Evolutionary conservation across 495 filamentous ascomycete species (phyloP), one percentile per base, ranked within the genome.

Genomic region (Rostrohypoxylon terebratum): DNA sequence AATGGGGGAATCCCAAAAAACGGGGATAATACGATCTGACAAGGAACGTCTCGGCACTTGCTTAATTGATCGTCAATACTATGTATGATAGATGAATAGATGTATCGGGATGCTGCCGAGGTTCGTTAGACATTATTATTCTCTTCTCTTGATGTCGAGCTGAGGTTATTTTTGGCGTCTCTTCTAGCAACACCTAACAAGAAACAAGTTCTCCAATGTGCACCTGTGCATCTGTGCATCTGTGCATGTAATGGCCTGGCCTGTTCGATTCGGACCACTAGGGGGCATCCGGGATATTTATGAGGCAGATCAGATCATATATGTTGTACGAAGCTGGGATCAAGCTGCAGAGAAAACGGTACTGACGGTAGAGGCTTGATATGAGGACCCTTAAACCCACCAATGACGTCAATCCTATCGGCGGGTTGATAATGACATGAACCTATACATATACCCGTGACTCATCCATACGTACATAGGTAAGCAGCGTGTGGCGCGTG

Each of bases 391-490:
- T 47, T 44, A 58, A 61, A 58, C 57, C 33, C 50, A 21, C 31
- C 31, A 21, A 58, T 67, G 63, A 72, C 69, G 69, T 72, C 69
- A 72, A 67, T 51, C 20, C 18, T 16, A 21, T 48, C 11, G 34
- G 48, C 5, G 5, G 59, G 58, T 31, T 62, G 18, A 55, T 44
- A 55, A 21, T n/a, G 28, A 45, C 18, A 59, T 40, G n/a, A 58
- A 31, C 31, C 28, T 54, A 65, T n/a, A n/a, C n/a, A n/a, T n/a
- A n/a, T n/a, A n/a, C n/a, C n/a, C n/a, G n/a, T n/a, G n/a, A n/a
- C n/a, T n/a, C n/a, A n/a, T n/a, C n/a, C 16, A 18, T 58, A 48
- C 16, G 51, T 57, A 63, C 47, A 54, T 18, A 34, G n/a, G n/a
- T n/a, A n/a, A n/a, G n/a, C n/a, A 54, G 50, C 23, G 13, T 54